Base-by-base conservation (phyloP, 331 rosid species). In the Stylosanthes scabra region DNA sequence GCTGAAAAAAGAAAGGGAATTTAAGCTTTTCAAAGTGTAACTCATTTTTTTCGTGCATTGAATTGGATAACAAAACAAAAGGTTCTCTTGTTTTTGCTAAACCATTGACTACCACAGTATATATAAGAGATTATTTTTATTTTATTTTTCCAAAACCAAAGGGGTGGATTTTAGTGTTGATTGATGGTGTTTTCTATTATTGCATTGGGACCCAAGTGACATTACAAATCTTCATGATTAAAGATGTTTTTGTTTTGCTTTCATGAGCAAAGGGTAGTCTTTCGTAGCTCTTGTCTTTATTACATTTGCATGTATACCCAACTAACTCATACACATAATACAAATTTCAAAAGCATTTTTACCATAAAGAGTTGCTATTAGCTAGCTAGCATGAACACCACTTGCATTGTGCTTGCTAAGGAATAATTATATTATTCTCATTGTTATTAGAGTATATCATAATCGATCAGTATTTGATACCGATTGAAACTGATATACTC, bases 61-160 rank as follows among this genome's bases (percentile, higher is more conserved):
- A 84, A 82, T 83, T 82, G 87, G 89, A 85, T 92, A 34, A 34
- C 39, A 34, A 73, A 68, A 20, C 25, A 20, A 20, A 82, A 90
- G 88, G 88, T 57, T 50, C 78, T 83, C 83, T 78, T 83, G 81
- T 79, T 86, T 92, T 86, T 82, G 80, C 68, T 81, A 83, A 85
- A 34, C 1, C 91, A 87, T 90, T 90, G 95, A 90, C 98, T 56
- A 68, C 86, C 85, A 90, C 94, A 88, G 93, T 90, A 67, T 64
- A 34, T 34, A 34, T 34, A 34, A 34, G 39, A 13, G 68, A 45
- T 66, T 81, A 20, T 20, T 20, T 20, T 20, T 20, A 20, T 20
- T 20, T 20, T 20, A 20, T 20, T 82, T 83, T 75, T 6, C 39
- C 6, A 34, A 34, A 70, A 70, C 68, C 59, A 39, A 40, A 70